Evolutionary conservation across 2,329 filamentous ascomycete genomes (phyloP).

Genomic region (Dactylella cylindrospora): DNA sequence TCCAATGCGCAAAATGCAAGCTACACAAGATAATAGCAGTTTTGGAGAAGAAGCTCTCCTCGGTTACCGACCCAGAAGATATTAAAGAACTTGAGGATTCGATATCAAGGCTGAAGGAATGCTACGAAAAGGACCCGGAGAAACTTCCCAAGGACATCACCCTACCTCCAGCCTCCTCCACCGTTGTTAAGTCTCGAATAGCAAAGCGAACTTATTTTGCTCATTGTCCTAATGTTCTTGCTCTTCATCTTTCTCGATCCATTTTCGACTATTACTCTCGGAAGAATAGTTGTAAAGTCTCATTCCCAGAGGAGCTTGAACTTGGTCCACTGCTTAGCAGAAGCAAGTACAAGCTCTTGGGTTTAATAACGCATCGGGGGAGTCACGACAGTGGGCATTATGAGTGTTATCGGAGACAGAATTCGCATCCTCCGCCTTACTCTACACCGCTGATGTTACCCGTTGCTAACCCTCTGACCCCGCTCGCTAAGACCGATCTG

Average conservation of each 20-base stretch:
- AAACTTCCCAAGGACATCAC: conserved; percentile 68
- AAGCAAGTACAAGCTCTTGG: conserved; percentile 79
- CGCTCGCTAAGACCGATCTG: conserved; percentile 1
- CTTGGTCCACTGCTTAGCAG: conserved; percentile 77
- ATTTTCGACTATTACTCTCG: conserved; percentile 84
- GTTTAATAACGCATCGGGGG: conserved; percentile 89
- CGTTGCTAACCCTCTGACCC: conserved; percentile 56
- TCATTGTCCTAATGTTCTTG: conserved; percentile 82
- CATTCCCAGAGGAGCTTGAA: conserved; percentile 83
- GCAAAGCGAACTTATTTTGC: conserved; percentile 85
- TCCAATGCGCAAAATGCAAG: conserved; percentile 89
- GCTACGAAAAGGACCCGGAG: conserved; percentile 81
- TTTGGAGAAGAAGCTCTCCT: conserved; percentile 63
- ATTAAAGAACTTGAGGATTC: conserved; percentile 30
- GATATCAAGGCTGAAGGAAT: conserved; percentile 62
- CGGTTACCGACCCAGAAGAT: conserved; percentile 17
- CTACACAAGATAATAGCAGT: conserved; percentile 73
- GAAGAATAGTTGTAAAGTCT: conserved; percentile 92
- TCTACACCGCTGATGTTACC: conserved; percentile 68
- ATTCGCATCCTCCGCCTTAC: conserved; percentile 69
- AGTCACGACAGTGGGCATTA: conserved; percentile 97
- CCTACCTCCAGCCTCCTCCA: conserved; percentile 66
- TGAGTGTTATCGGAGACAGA: conserved; percentile 89
- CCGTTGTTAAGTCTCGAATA: conserved; percentile 75
- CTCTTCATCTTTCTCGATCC: conserved; percentile 87